Base-by-base conservation (phyloP, 192 early-diverging fungal genomes). In the Phlyctochytrium arcticum region DNA sequence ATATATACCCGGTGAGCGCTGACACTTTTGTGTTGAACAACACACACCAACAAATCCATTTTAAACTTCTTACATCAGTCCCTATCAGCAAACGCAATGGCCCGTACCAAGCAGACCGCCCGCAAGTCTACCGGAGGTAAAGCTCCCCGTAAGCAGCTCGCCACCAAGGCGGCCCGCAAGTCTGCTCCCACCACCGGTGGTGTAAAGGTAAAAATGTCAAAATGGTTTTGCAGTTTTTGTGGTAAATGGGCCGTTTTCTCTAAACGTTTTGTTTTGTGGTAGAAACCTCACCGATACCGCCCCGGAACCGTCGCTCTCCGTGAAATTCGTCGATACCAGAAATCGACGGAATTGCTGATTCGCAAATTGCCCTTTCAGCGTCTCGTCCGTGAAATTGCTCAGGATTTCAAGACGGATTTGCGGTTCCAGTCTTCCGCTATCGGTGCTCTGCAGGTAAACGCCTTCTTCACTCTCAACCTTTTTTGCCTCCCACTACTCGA, bases 351-450 rank as follows among this genome's bases (percentile, higher is more conserved):
- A 44, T 79, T 94, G 37, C 69, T 94, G 30, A 75, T 95, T 36
- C 80, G 85, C 49, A 94, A 92, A 76, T 81, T 92, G 21, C 92
- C 92, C 19, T 95, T 95, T 83, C 81, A 90, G 50, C 75, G 70
- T 69, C 87, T 99, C 44, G 96, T 99, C 32, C 89, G 96, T 78
- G 96, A 98, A 81, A 99, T 99, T 68, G 95, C 96, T 60, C 95
- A 99, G 85, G 95, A 98, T 80, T 98, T 96, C 84, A 98, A 98
- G 88, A 97, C 96, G 26, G 96, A 97, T 71, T 81, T 98, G 49
- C 94, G 96, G 64, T 98, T 97, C 91, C 96, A 98, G 86, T 92
- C 90, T 62, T 96, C 95, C 46, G 96, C 96, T 71, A 97, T 98
- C 65, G 94, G 94, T 63, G 96, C 96, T 4, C 87, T 98, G n/a